Percentiles rank a stretch among this genome's conserved stretches.
These are phyloP conservation scores for Chrysosporium keratinophilum DNA, from an alignment of 2,329 filamentous ascomycete genomes.

Conservation along the genomic window DNA sequence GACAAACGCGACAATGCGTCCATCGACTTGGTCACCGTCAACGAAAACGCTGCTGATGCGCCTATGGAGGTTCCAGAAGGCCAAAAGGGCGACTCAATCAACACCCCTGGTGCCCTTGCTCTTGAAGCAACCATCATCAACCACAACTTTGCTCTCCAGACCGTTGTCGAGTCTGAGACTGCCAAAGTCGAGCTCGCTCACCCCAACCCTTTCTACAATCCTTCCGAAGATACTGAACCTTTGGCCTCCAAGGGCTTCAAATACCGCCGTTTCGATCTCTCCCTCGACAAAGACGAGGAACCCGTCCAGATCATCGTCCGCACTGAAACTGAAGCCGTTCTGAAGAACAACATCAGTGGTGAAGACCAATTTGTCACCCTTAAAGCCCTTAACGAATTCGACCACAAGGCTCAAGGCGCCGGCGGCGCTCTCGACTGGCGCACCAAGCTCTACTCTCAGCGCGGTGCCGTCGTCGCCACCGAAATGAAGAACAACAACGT, in stretches of 20 bases:
- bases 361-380: conserved; percentile 86
- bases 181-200: conserved; percentile 74
- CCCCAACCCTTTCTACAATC: conserved; percentile 96
- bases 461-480: conserved; percentile 92
- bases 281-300: conserved; percentile 80
- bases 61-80: conserved; percentile 77
- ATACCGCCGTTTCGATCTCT: conserved; percentile 94
- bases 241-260: conserved; percentile 96
- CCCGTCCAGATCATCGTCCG: conserved; percentile 87
- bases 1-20: conserved; percentile 96
- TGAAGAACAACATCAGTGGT: conserved; percentile 86
- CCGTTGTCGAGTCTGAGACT: conserved; percentile 69
- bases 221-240: conserved; percentile 82
- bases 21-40: conserved; percentile 95
- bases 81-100: conserved; percentile 77
- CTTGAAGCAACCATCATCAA: conserved; percentile 99
- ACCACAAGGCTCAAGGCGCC: conserved; percentile 91
- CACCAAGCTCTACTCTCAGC: conserved; percentile 83
- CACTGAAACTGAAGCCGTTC: conserved; percentile 87
- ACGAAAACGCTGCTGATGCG: conserved; percentile 94
- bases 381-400: conserved; percentile 98
- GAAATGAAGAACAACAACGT: conserved; percentile 99
- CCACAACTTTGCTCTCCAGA: conserved; percentile 97
- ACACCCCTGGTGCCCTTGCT: conserved; percentile 84
- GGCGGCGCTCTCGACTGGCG: conserved; percentile 96